These are phyloP conservation scores for Dorcoceras hygrometricum DNA, from an alignment of 257 asterid species.

Conservation along the genomic window DNA sequence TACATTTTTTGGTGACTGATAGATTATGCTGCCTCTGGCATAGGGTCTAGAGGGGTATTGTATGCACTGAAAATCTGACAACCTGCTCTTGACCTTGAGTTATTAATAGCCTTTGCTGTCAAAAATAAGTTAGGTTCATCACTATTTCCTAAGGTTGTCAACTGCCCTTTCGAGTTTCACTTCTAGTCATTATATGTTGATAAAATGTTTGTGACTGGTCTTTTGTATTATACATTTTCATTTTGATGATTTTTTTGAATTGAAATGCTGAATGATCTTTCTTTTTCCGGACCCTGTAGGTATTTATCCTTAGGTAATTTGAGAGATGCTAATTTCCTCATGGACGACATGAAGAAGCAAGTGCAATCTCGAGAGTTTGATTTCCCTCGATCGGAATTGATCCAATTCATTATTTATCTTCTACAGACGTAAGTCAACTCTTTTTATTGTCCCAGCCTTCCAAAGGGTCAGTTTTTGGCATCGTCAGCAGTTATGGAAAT, in stretches of 20 bases:
- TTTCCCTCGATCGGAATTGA: constrained; percentile 72
- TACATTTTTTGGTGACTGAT: background rate
- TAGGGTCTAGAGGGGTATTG: background rate
- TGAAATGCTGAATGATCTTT: constrained; percentile 4
- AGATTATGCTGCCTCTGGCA: background rate
- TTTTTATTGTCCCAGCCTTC: constrained; percentile 9
- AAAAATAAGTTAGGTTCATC: background rate
- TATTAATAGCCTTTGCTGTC: background rate
- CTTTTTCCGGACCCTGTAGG: constrained; percentile 34
- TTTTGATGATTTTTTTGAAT: background rate
- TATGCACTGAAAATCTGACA: background rate
- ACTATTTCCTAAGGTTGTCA: too few relatives aligned
- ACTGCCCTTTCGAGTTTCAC: background rate
- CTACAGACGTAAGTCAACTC: constrained; percentile 59
- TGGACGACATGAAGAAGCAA: constrained; percentile 78
- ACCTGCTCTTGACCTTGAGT: background rate
- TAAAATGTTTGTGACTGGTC: background rate
- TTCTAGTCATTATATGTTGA: background rate
- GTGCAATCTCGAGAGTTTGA: constrained; percentile 51
- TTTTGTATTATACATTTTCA: background rate
- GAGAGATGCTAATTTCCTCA: constrained; percentile 84
- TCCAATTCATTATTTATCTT: constrained; percentile 73
- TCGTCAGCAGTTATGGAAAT: background rate
- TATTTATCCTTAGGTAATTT: constrained; percentile 82
- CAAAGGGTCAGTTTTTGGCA: background rate